Base-by-base conservation (phyloP, 805 yeast genomes). In the Cyberlindnera misumaiensis region DNA sequence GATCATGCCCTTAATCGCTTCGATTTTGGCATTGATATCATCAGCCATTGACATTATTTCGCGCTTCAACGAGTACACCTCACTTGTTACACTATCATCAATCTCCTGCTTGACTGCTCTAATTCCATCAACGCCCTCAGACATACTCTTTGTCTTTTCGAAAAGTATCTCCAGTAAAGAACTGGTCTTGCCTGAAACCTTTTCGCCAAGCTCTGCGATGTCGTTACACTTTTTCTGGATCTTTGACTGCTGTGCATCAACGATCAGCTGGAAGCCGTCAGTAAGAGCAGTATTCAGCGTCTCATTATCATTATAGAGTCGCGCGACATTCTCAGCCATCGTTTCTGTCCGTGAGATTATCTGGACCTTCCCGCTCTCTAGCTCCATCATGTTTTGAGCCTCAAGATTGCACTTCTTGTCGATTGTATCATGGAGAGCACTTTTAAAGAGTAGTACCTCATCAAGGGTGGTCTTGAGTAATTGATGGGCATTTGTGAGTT, bases 371-470 rank as follows among this genome's bases (percentile, higher is more conserved):
- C 41, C 36, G 12, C 25, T 15, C 0, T 32, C 30, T n/a, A 54
- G 26, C 4, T 43, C 34, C 4, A 47, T 36, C 5, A 31, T 22
- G 14, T 59, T 51, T 25, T 48, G 31, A 5, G 7, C 20, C 3
- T 46, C 52, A 26, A 49, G 47, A 2, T 28, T 13, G 4, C 41
- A 22, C 33, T 50, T 38, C 17, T 35, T 36, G 12, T 36, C 39
- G 29, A 45, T 14, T 13, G 34, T 15, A 11, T 2, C 9, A 22
- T 39, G 39, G 2, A 45, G 27, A 6, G 33, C 28, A 3, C 41
- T 44, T 30, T 39, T 51, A 4, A 44, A 38, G 4, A 36, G 35
- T 10, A 56, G 42, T 12, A 49, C 51, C 5, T 46, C 42, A n/a
- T 47, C 38, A 2, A 62, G 39, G 35, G 40, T 13, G 41, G 35